phyloP scores from a whole-genome alignment of 768 basidiomycete genomes.

The Hemileccinum impolitum region DNA sequence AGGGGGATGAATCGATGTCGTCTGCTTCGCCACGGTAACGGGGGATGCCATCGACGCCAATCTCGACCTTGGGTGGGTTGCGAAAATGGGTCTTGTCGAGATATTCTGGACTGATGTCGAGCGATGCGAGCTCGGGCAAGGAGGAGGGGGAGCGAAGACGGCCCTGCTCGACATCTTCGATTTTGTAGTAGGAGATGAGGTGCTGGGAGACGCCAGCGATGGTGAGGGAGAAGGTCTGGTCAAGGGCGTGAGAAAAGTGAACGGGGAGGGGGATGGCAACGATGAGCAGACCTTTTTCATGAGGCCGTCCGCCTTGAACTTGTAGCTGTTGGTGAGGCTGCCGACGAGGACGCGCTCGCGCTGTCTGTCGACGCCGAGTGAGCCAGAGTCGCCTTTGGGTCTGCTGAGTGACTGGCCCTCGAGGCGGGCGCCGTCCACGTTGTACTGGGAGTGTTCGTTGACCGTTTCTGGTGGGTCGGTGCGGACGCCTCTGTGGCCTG shows the following conservation, averaged over 20 bases:
- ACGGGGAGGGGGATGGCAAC: slow-evolving; percentile 6
- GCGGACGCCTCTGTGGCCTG: slow-evolving; percentile 55
- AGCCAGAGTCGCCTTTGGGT: slow-evolving; percentile 51
- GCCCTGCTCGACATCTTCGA: slow-evolving; percentile 87
- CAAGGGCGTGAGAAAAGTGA: slow-evolving; percentile 28
- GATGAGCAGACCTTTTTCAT: slow-evolving; percentile 92
- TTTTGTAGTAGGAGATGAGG: slow-evolving; percentile 91
- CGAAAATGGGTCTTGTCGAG: slow-evolving; percentile 90
- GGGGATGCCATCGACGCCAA: slow-evolving; percentile 77
- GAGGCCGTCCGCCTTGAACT: slow-evolving; percentile 89
- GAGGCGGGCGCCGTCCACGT: slow-evolving; percentile 29
- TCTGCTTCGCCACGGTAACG: slow-evolving; percentile 84
- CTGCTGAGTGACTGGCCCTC: slow-evolving; percentile 55
- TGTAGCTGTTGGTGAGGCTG: slow-evolving; percentile 88
- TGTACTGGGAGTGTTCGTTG: slow-evolving; percentile 39
- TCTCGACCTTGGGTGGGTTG: slow-evolving; percentile 83
- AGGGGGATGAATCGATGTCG: slow-evolving; percentile 51
- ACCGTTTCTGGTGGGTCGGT: slow-evolving; percentile 37
- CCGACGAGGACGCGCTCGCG: slow-evolving; percentile 84
- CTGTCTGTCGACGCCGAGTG: slow-evolving; percentile 57
- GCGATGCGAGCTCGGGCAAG: slow-evolving; percentile 78
- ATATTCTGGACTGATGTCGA: slow-evolving; percentile 86
- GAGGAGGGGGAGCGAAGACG: slow-evolving; percentile 86
- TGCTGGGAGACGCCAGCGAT: slow-evolving; percentile 86
- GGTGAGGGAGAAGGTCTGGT: slow-evolving; percentile 85